A percentile compares a stretch with the other conserved stretches of the same genome.
Evolutionary conservation across 495 filamentous ascomycete species (phyloP).

Genomic region (Penicillium fimorum): DNA sequence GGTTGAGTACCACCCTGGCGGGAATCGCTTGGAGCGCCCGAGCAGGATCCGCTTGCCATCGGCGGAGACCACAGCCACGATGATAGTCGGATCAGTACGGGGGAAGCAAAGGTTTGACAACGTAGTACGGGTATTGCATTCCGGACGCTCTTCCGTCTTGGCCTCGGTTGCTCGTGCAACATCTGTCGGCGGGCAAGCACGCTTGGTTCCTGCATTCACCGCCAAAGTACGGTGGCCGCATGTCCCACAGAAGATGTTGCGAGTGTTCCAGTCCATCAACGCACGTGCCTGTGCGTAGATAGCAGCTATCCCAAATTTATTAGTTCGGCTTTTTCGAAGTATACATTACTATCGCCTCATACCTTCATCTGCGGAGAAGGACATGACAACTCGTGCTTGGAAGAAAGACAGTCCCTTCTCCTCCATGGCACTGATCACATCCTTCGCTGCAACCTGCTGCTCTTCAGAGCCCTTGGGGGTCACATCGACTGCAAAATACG

Average conservation of each 20-base stretch:
- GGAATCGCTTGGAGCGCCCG: conserved; percentile 81
- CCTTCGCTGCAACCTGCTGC: conserved; percentile 44
- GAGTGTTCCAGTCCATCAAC: conserved; percentile 90
- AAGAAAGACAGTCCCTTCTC: conserved; percentile 59
- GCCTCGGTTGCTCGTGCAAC: conserved; percentile 39
- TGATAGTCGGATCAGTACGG: conserved; percentile 92
- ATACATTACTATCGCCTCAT: conserved; percentile 8
- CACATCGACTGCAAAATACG: conserved; percentile 87
- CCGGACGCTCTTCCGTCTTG: conserved; percentile 50
- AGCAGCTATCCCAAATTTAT: conserved; percentile 57
- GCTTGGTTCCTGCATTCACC: conserved; percentile 86
- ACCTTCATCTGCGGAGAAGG: conserved; percentile 61
- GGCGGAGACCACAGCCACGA: conserved; percentile 82
- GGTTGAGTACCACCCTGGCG: conserved; percentile 80
- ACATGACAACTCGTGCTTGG: conserved; percentile 56
- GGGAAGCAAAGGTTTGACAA: conserved; percentile 85
- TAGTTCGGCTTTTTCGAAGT: not conserved
- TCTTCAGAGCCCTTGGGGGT: conserved; percentile 63
- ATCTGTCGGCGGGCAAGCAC: conserved; percentile 82
- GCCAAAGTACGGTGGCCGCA: conserved; percentile 85
- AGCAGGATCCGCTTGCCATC: conserved; percentile 76
- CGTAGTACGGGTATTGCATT: conserved; percentile 67
- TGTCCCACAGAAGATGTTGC: conserved; percentile 86
- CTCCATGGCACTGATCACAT: conserved; percentile 56
- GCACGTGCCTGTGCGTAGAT: conserved; percentile 89